Conservation (phyloP, 768 basidiomycete species). For the Pilatotrama ljubarskyi region DNA sequence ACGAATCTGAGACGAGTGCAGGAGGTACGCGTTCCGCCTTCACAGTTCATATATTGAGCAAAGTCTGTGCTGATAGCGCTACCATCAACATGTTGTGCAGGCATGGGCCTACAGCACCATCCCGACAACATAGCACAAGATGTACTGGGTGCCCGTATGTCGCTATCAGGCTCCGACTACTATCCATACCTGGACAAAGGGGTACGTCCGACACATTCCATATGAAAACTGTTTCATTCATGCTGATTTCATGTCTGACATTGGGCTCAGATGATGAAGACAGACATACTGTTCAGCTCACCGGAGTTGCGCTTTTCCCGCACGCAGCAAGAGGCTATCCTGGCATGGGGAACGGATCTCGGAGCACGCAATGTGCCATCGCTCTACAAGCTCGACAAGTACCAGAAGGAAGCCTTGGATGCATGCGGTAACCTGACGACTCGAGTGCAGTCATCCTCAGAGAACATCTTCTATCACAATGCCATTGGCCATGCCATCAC, state of each 20-base stretch:
- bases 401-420: slow-evolving; percentile 18
- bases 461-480: slow-evolving; percentile 34
- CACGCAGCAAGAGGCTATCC: slow-evolving; percentile 31
- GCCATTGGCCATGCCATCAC: slow-evolving; percentile 18
- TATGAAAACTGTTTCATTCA: neutral
- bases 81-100: neutral
- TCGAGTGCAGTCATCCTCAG: slow-evolving; percentile 22
- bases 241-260: neutral
- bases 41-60: too few relatives aligned
- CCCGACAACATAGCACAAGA: too few relatives aligned
- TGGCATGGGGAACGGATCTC: slow-evolving; percentile 32
- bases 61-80: neutral
- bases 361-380: slow-evolving; percentile 32
- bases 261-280: slow-evolving; percentile 28
- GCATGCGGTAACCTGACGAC: slow-evolving; percentile 29
- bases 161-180: neutral
- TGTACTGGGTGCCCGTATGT: neutral
- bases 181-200: slow-evolving; percentile 12
- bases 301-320: slow-evolving; percentile 32
- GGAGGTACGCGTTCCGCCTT: too few relatives aligned
- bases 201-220: neutral
- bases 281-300: slow-evolving; percentile 35
- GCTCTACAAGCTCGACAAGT: slow-evolving; percentile 26
- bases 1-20: neutral
- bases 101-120: too few relatives aligned